Base-by-base conservation (phyloP, 2,329 filamentous ascomycete genomes). In the Colletotrichum shisoi region DNA sequence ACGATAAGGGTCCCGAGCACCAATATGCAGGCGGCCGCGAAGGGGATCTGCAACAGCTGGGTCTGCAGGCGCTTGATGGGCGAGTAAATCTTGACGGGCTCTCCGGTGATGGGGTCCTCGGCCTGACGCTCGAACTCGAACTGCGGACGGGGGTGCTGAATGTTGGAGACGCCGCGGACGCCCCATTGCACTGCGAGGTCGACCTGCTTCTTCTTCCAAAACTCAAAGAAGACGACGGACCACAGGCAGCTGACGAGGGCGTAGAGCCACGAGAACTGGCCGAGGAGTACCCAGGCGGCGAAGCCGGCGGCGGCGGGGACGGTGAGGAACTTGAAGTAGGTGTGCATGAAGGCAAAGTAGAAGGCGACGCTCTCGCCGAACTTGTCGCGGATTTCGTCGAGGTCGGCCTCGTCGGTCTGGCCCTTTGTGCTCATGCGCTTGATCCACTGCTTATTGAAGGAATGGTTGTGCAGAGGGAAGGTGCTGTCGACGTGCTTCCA, bases 341-440 rank as follows among this genome's bases (percentile, higher is more conserved):
- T 90, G 74, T 96, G 92, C 39, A 96, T 85, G 75, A 98, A 98
- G 45, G 94, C 93, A 76, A 97, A 98, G 81, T 98, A 98, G 77
- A 96, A 96, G 42, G 92, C 94, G 66, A 97, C 91, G 76, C 88
- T 90, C 77, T 94, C 90, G 56, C 92, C 92, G 76, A 93, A 93
- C 70, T 89, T 84, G 74, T 93, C 84, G 31, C 91, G 87, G 69
- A 96, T 93, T 53, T 87, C 84, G 73, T 91, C 87, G n/a, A 96
- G 80, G 72, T 93, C 87, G 57, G 83, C 77, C 42, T 87, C 79
- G 61, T 87, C 86, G 27, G 94, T 80, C 49, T 89, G 83, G 68
- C 90, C 90, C 76, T 91, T 91, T 57, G 84, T 87, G 73, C 89
- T 89, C 85, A 92, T 91, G 70, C 89, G 84, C 74, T 89, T 88